Percentiles rank a stretch among this genome's conserved stretches.
These are phyloP conservation scores for Hura crepitans DNA, from an alignment of 441 rosid species.

Conservation along the genomic window DNA sequence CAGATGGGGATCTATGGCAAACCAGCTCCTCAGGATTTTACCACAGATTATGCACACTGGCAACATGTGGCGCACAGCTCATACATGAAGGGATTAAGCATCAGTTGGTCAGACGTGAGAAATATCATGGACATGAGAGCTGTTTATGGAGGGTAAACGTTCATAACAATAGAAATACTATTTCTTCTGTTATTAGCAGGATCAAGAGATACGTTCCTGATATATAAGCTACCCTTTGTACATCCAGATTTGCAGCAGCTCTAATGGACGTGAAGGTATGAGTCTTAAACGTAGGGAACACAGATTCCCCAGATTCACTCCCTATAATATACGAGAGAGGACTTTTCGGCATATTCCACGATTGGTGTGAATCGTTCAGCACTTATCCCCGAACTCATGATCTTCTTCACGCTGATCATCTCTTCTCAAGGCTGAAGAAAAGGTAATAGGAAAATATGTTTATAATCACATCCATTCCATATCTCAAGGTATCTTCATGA, in stretches of 20 bases:
- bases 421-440: constrained; percentile 66
- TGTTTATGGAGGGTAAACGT: constrained; percentile 75
- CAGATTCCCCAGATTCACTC: constrained; percentile 80
- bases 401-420: constrained; percentile 94
- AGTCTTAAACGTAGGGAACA: constrained; percentile 78
- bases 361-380: constrained; percentile 93
- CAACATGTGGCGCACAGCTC: constrained; percentile 57
- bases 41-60: constrained; percentile 72
- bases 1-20: constrained; percentile 91
- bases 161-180: background rate
- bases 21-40: constrained; percentile 78
- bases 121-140: constrained; percentile 96
- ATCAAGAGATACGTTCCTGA: background rate
- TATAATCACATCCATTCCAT: background rate
- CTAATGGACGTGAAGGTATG: constrained; percentile 64
- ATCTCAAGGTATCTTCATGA: background rate
- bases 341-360: constrained; percentile 81
- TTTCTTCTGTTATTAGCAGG: background rate
- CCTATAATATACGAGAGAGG: constrained; percentile 92
- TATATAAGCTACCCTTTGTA: constrained; percentile 2
- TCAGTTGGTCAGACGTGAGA: constrained; percentile 78
- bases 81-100: constrained; percentile 67
- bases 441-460: constrained; percentile 33
- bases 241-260: constrained; percentile 80
- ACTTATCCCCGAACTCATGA: constrained; percentile 82